These are phyloP conservation scores for Afroboletus lepidellus DNA, from an alignment of 1,284 basidiomycete genomes.

Conservation along the genomic window DNA sequence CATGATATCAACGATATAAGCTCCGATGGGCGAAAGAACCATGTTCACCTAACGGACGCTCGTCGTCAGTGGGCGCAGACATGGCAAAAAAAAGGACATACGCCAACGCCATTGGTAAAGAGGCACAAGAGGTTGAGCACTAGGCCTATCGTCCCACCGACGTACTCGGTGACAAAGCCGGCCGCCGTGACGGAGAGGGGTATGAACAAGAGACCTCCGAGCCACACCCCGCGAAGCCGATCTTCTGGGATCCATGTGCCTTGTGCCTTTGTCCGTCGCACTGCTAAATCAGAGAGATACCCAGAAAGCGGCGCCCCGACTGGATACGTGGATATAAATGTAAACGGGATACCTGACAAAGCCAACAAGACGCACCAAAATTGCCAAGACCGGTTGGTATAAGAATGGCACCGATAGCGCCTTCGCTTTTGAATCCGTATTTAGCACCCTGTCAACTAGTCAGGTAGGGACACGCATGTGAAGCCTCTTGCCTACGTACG, in stretches of 20 bases:
- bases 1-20: conserved; percentile 58
- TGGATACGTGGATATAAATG: conserved; percentile 23
- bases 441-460: conserved; percentile 43
- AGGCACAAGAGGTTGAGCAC: conserved; percentile 42
- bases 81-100: conserved; percentile 23
- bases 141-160: conserved; percentile 42
- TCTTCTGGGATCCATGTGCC: conserved; percentile 60
- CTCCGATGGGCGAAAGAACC: conserved; percentile 48
- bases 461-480: neutral
- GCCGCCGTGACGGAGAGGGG: conserved; percentile 28
- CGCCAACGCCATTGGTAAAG: conserved; percentile 51
- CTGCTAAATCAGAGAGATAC: conserved; percentile 47
- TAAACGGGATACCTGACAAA: neutral
- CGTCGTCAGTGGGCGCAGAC: neutral
- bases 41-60: conserved; percentile 39
- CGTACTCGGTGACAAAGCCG: conserved; percentile 31
- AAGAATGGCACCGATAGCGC: conserved; percentile 59
- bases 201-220: conserved; percentile 46
- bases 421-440: conserved; percentile 60
- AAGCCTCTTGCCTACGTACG: conserved; percentile 15
- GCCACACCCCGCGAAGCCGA: conserved; percentile 48
- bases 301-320: conserved; percentile 57
- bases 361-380: conserved; percentile 40
- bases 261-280: conserved; percentile 45
- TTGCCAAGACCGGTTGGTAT: conserved; percentile 62